phyloP scores from a whole-genome alignment of 176 grass and related monocot genomes.

The Eleusine indica region DNA sequence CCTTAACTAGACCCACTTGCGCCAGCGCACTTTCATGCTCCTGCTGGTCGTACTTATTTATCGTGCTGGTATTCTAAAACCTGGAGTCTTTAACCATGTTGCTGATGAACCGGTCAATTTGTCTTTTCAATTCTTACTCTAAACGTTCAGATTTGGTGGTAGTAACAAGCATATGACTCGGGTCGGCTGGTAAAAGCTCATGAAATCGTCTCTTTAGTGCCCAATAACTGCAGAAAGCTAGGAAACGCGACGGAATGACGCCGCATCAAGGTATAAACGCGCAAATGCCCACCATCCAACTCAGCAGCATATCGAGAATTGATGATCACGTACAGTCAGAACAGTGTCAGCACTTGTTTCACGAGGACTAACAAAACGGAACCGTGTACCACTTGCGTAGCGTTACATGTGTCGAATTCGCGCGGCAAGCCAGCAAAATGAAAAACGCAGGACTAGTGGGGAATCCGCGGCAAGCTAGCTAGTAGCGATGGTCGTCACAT shows the following conservation, averaged over 20 bases:
- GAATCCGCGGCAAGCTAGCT: not conserved
- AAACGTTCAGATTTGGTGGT: not conserved
- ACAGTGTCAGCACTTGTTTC: not conserved
- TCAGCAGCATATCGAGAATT: not conserved
- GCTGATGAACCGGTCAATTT: not conserved
- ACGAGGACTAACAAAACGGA: too few relatives aligned
- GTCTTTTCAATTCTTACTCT: not conserved
- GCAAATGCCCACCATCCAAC: too few relatives aligned
- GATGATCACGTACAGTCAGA: not conserved
- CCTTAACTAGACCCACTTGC: not conserved
- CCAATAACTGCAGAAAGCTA: not conserved
- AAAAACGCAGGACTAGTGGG: not conserved
- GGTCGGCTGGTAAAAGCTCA: not conserved
- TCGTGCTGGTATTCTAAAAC: not conserved
- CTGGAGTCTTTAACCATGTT: not conserved
- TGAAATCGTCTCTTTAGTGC: not conserved
- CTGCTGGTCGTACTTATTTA: not conserved
- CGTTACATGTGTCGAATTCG: not conserved
- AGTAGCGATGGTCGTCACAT: slow-evolving; percentile 13
- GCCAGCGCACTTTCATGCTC: not conserved
- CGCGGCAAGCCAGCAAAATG: not conserved
- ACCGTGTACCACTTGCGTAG: not conserved
- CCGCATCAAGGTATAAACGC: too few relatives aligned
- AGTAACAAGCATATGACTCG: not conserved
- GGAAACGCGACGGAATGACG: not conserved